Percentiles rank a stretch among this genome's conserved stretches.
phyloP scores from a whole-genome alignment of 345 rosid species.

The Heritiera fomes region DNA sequence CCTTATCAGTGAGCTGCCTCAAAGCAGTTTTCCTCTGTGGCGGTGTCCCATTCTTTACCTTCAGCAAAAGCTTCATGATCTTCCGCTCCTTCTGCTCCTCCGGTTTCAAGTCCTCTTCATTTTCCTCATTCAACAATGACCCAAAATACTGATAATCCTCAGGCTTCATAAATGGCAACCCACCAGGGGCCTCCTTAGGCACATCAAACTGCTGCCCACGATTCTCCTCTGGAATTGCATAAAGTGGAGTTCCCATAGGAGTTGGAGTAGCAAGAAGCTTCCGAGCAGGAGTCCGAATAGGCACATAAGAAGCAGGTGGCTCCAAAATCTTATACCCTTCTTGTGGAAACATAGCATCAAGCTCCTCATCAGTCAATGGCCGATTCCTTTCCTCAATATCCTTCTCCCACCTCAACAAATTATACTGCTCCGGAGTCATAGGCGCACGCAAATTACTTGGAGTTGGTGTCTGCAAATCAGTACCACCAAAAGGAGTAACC shows the following conservation, averaged over 20 bases:
- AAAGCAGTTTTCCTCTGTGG: constrained; percentile 97
- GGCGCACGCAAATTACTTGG: constrained; percentile 72
- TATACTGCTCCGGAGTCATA: constrained; percentile 89
- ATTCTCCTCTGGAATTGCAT: constrained; percentile 83
- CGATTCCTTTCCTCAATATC: constrained; percentile 98
- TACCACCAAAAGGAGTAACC: constrained; percentile 82
- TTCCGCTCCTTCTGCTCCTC: constrained; percentile 98
- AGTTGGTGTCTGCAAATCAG: constrained; percentile 88
- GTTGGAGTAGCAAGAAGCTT: constrained; percentile 88
- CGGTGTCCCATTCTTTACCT: constrained; percentile 98
- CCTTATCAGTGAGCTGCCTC: constrained; percentile 96
- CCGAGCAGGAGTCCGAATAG: constrained; percentile 90
- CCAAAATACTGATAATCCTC: constrained; percentile 98
- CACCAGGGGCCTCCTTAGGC: constrained; percentile 85
- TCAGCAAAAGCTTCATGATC: constrained; percentile 91
- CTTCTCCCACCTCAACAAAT: constrained; percentile 95
- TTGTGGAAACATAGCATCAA: constrained; percentile 89
- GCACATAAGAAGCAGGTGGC: constrained; percentile 94
- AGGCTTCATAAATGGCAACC: constrained; percentile 94
- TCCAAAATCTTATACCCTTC: constrained; percentile 94
- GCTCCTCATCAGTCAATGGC: constrained; percentile 94
- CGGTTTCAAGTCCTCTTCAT: constrained; percentile 86
- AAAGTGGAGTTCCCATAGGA: constrained; percentile 86
- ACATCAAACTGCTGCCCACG: constrained; percentile 98
- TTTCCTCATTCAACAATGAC: constrained; percentile 79